Evolutionary conservation across 768 basidiomycete genomes (phyloP).

Genomic region (Galerina sulciceps): DNA sequence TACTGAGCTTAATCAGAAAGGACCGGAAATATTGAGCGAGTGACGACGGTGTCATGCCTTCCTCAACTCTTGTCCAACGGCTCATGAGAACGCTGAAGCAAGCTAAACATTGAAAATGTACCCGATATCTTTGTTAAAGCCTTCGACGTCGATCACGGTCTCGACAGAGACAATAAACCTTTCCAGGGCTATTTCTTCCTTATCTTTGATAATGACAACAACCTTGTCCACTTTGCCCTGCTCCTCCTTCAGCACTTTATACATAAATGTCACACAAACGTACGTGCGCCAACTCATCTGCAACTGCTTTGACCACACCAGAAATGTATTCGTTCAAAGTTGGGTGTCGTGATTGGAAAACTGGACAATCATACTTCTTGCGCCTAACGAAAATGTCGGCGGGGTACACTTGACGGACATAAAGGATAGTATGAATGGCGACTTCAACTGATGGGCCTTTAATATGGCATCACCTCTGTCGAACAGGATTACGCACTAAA

Average conservation of each 20-base stretch:
- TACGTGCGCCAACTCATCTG: conserved; percentile 75
- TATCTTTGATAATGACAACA: conserved; percentile 83
- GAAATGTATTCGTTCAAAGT: conserved; percentile 87
- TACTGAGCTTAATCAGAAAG: conserved; percentile 79
- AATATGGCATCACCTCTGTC: background rate
- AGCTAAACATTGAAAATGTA: conserved; percentile 26
- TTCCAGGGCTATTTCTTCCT: conserved; percentile 81
- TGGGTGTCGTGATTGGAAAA: conserved; percentile 94
- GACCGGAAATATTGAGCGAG: conserved; percentile 82
- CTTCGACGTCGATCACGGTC: conserved; percentile 75
- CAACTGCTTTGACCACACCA: conserved; percentile 82
- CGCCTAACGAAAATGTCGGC: conserved; percentile 84
- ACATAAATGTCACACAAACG: conserved; percentile 10
- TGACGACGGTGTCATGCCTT: conserved; percentile 65
- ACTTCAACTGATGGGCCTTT: conserved; percentile 73
- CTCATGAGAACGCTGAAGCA: background rate
- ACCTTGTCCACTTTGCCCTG: conserved; percentile 84
- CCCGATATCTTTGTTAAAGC: conserved; percentile 74
- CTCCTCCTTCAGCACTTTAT: background rate
- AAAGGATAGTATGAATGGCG: conserved; percentile 90
- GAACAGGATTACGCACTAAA: conserved; percentile 56
- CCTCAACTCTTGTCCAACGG: conserved; percentile 56
- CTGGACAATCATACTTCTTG: conserved; percentile 89
- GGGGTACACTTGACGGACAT: conserved; percentile 90
- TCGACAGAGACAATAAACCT: conserved; percentile 89